A percentile compares a stretch with the other conserved stretches of the same genome.
phyloP scores from a whole-genome alignment of 352 stramenopile species.

The Globisporangium cederbergense region DNA sequence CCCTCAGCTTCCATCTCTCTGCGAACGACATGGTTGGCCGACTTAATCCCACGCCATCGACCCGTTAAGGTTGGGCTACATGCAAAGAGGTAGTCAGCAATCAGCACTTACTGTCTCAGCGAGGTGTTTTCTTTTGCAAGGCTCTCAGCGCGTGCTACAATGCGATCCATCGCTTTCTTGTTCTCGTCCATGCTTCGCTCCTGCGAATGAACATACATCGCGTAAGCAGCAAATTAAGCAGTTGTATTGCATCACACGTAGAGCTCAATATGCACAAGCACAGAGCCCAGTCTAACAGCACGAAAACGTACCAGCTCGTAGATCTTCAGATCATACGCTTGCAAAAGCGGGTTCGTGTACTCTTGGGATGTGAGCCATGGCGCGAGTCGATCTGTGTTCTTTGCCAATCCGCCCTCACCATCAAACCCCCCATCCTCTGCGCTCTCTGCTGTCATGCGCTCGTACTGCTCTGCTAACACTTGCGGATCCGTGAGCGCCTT shows the following conservation, averaged over 20 bases:
- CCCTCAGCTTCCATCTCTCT: slow-evolving; percentile 59
- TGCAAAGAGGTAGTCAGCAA: neutral
- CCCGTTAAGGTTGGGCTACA: neutral
- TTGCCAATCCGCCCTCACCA: neutral
- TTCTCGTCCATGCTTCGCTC: slow-evolving; percentile 46
- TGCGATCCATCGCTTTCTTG: slow-evolving; percentile 55
- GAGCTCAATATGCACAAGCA: neutral
- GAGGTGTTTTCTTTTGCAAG: slow-evolving; percentile 66
- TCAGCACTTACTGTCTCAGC: slow-evolving; percentile 50
- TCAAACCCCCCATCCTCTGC: slow-evolving; percentile 13
- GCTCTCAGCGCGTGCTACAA: slow-evolving; percentile 39
- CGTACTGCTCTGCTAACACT: slow-evolving; percentile 11
- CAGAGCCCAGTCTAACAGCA: neutral
- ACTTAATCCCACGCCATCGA: slow-evolving; percentile 1
- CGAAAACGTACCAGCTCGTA: slow-evolving; percentile 47
- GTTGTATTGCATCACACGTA: neutral
- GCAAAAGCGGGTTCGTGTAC: slow-evolving; percentile 68
- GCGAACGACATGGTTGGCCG: neutral
- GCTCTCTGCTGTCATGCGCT: slow-evolving; percentile 13
- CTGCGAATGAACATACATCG: slow-evolving; percentile 16
- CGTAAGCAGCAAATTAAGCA: neutral
- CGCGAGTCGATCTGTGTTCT: slow-evolving; percentile 18
- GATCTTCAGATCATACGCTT: slow-evolving; percentile 79
- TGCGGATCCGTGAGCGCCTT: slow-evolving; percentile 45
- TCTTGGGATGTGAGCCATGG: slow-evolving; percentile 72